Evolutionary conservation across 148 eudicot genomes (phyloP).

Genomic region (Diospyros kaki): DNA sequence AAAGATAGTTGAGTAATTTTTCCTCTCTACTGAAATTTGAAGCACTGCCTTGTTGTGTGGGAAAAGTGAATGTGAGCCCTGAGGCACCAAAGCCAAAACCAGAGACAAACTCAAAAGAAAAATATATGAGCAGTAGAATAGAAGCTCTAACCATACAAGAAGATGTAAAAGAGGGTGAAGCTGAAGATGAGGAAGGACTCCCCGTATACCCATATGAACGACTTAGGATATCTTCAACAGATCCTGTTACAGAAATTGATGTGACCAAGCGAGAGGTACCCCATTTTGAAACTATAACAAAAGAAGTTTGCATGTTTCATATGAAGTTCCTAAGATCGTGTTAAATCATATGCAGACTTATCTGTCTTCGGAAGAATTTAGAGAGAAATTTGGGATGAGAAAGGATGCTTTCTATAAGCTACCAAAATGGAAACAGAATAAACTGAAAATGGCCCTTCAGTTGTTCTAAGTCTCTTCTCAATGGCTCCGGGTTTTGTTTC

Average conservation of each 20-base stretch:
- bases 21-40: conserved; percentile 6
- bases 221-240: conserved; percentile 52
- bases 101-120: conserved; percentile 46
- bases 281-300: conserved; percentile 3
- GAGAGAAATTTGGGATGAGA: conserved; percentile 77
- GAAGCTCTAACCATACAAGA: conserved; percentile 57
- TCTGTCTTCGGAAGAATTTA: conserved; percentile 76
- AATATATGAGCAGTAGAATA: conserved; percentile 46
- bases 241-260: conserved; percentile 79
- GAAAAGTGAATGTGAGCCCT: conserved; percentile 34
- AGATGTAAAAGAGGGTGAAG: conserved; percentile 71
- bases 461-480: conserved; percentile 52
- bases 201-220: conserved; percentile 81
- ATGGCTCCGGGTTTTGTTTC: conserved; percentile 13
- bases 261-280: conserved; percentile 89
- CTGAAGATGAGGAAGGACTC: conserved; percentile 85
- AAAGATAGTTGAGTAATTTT: neutral
- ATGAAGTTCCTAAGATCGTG: conserved; percentile 7
- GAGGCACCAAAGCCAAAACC: conserved; percentile 52
- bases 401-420: conserved; percentile 77
- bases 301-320: neutral
- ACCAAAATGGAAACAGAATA: conserved; percentile 97
- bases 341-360: conserved; percentile 56
- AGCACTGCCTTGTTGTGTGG: conserved; percentile 15
- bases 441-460: conserved; percentile 77